Conservation (phyloP, 139 green algal species). For the Tetratostichococcus sp. region DNA sequence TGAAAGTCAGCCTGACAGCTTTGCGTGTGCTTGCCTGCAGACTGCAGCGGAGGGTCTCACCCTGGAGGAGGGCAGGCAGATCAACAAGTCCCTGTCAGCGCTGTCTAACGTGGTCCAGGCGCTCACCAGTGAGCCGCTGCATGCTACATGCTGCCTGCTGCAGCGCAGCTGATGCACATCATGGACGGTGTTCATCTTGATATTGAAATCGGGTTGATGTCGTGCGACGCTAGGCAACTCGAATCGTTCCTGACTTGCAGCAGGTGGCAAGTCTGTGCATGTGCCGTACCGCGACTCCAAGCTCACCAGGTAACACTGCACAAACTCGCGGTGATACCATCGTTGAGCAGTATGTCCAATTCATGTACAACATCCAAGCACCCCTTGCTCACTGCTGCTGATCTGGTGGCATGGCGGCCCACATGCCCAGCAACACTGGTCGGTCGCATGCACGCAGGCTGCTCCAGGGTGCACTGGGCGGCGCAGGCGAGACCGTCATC, state of each 20-base stretch:
- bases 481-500: constrained; percentile 59
- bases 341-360: too few species aligned
- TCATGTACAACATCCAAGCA: not conserved
- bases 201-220: too few species aligned
- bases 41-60: constrained; percentile 48
- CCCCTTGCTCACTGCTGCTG: not conserved
- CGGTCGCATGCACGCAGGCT: constrained; percentile 54
- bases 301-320: constrained; percentile 28
- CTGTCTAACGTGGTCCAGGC: constrained; percentile 76
- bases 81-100: constrained; percentile 75
- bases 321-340: too few species aligned
- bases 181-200: too few species aligned
- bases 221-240: too few species aligned
- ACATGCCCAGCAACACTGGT: not conserved
- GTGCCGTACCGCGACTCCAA: constrained; percentile 70
- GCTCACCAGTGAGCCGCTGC: constrained; percentile 46
- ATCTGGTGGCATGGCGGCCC: too few species aligned
- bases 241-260: too few species aligned
- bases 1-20: too few species aligned
- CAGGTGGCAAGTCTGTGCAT: constrained; percentile 17
- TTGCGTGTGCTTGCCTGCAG: constrained; percentile 20
- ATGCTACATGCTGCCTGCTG: too few species aligned
- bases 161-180: too few species aligned
- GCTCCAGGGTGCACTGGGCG: constrained; percentile 77
- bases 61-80: constrained; percentile 64